Evolutionary conservation across 1,139 yeast genomes (phyloP).

Genomic region (Yamadazyma blattariae): DNA sequence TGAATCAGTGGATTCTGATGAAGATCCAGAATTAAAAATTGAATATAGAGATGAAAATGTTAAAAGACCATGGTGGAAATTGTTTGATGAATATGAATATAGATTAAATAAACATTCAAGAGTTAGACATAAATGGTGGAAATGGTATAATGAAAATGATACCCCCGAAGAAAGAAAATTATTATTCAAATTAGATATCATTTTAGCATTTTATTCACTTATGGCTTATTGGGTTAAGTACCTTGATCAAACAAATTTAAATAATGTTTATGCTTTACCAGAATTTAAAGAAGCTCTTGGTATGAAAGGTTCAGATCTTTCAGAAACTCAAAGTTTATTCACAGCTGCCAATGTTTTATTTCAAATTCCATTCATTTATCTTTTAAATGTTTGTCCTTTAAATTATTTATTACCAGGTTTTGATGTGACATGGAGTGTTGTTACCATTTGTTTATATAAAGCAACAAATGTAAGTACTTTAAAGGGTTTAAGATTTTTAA

Average conservation of each 20-base stretch:
- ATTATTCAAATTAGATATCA: conserved; percentile 58
- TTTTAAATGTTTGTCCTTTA: conserved; percentile 48
- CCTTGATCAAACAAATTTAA: conserved; percentile 57
- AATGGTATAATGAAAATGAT: conserved; percentile 61
- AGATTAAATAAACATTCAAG: conserved; percentile 38
- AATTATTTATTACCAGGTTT: conserved; percentile 54
- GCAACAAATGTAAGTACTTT: conserved; percentile 47
- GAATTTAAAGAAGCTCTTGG: conserved; percentile 58
- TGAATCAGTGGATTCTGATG: conserved; percentile 10
- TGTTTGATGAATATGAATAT: conserved; percentile 62
- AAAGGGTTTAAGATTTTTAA: conserved; percentile 56
- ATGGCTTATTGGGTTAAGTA: conserved; percentile 72
- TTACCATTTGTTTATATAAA: conserved; percentile 54
- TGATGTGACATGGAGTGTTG: conserved; percentile 65
- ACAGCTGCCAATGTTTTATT: conserved; percentile 57
- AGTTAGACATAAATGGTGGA: conserved; percentile 50
- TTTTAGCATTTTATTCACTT: conserved; percentile 58
- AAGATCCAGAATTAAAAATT: conserved; percentile 9
- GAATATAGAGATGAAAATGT: conserved; percentile 63
- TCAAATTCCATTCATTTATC: conserved; percentile 49
- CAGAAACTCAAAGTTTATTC: conserved; percentile 57
- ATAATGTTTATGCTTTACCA: conserved; percentile 69
- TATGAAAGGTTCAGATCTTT: conserved; percentile 66
- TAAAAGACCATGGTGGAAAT: conserved; percentile 64
- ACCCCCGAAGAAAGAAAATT: conserved; percentile 54